Conservation (phyloP, 208 protist genomes). For the Leishmania mexicana region DNA sequence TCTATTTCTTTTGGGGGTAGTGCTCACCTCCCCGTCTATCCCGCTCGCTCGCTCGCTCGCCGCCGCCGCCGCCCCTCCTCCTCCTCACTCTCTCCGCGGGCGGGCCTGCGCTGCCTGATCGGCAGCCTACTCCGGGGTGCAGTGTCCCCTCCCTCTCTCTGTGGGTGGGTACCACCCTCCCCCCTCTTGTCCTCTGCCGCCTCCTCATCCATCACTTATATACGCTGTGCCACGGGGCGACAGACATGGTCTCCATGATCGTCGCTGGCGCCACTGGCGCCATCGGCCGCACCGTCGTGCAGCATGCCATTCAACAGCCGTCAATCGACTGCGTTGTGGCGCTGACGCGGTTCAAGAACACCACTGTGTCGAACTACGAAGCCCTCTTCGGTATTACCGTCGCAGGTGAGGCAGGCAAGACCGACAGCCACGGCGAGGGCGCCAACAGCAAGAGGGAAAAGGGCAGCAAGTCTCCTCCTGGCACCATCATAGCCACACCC, state of each 20-base stretch:
- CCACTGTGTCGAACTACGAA: slow-evolving; percentile 28
- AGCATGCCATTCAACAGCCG: slow-evolving; percentile 40
- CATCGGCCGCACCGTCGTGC: slow-evolving; percentile 66
- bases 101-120: not conserved
- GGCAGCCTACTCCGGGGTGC: not conserved
- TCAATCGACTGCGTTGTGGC: slow-evolving; percentile 62
- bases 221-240: not conserved
- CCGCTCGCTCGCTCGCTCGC: not conserved
- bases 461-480: not conserved
- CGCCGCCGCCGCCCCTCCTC: not conserved
- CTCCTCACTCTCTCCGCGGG: not conserved
- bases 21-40: not conserved
- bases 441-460: not conserved
- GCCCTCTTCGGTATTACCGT: slow-evolving; percentile 45
- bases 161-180: not conserved
- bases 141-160: not conserved
- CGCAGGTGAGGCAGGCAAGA: not conserved
- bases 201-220: not conserved
- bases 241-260: slow-evolving; percentile 52
- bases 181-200: not conserved
- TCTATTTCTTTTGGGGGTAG: not conserved
- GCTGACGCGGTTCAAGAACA: slow-evolving; percentile 45
- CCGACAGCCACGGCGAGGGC: not conserved
- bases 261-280: slow-evolving; percentile 78
- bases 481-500: slow-evolving; percentile 18